Evolutionary conservation across 2,329 filamentous ascomycete genomes (phyloP), one percentile per base, ranked within the genome.

Genomic region (Colletotrichum karsti): DNA sequence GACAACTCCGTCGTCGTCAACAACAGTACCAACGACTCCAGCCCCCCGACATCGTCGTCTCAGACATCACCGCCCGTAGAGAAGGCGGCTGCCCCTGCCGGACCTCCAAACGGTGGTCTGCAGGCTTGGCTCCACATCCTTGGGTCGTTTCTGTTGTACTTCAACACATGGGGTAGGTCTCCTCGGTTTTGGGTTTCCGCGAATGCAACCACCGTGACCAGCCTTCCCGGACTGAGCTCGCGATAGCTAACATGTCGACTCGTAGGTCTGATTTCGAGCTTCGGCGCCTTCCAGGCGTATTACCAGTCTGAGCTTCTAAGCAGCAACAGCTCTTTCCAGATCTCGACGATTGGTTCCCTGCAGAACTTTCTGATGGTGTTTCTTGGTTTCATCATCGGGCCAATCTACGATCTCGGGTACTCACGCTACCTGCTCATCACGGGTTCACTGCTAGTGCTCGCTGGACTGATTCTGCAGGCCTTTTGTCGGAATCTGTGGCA

Each of bases 261-360:
- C 44, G 2, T 4, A 87, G 76, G 77, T 6, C 72, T 78, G 8
- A 69, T 77, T n/a, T 77, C 74, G 58, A 72, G 82, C 18, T 88
- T 87, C 64, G 86, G 86, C 6, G 81, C 85, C 5, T 89, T 87
- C 69, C 85, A 88, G 69, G 82, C 82, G 5, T 87, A 87, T 75
- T 88, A 88, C 69, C 69, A 71, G 54, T 80, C 75, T 41, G 78
- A 80, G 1, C 63, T 72, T 30, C 22, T 67, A 12, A 58, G 54
- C 37, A 8, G 13, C 33, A 63, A 57, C 44, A 59, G 59, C 1
- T 37, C 60, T 1, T 67, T 64, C 44, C 44, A 63, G 26, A 83
- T 84, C 10, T 79, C 83, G 5, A 83, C 77, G 77, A 83, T 87
- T 15, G 84, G 84, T 13, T 82, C 83, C 5, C 72, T 85, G 5